phyloP scores from a whole-genome alignment of 106 monocot genomes.

The Dendrobium catenatum region DNA sequence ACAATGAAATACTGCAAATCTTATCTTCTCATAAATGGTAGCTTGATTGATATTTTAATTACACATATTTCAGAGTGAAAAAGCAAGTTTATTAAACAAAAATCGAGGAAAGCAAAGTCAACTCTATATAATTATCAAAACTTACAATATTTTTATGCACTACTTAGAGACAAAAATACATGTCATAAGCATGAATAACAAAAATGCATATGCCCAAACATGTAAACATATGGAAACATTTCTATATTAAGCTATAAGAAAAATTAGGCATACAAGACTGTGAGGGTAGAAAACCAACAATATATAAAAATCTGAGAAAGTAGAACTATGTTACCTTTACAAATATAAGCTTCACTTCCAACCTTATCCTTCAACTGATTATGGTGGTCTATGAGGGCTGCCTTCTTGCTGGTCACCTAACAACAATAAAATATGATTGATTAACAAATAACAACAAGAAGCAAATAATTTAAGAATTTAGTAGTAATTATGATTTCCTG shows the following conservation, averaged over 20 bases:
- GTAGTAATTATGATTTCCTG: neutral
- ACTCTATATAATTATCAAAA: neutral
- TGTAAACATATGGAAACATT: neutral
- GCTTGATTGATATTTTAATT: neutral
- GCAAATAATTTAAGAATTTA: neutral
- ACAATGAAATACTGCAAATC: neutral
- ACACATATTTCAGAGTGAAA: neutral
- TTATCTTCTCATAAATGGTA: neutral
- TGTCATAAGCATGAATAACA: neutral
- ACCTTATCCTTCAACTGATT: conserved; percentile 67
- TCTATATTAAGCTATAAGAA: neutral
- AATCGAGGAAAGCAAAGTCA: neutral
- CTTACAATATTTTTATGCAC: neutral
- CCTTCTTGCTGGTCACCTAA: conserved; percentile 95
- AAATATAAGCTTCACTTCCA: conserved; percentile 63
- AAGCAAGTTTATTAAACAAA: neutral
- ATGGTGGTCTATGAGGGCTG: conserved; percentile 75
- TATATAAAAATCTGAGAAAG: neutral
- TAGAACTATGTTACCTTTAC: conserved; percentile 36
- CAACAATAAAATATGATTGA: neutral
- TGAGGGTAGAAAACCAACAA: neutral
- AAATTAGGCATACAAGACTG: neutral
- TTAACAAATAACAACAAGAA: neutral
- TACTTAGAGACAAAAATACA: neutral
- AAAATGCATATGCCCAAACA: neutral